Percentiles rank a stretch among this genome's conserved stretches.
Conservation (phyloP, 164 flowering plant species). For the Magnolia officinalis region DNA sequence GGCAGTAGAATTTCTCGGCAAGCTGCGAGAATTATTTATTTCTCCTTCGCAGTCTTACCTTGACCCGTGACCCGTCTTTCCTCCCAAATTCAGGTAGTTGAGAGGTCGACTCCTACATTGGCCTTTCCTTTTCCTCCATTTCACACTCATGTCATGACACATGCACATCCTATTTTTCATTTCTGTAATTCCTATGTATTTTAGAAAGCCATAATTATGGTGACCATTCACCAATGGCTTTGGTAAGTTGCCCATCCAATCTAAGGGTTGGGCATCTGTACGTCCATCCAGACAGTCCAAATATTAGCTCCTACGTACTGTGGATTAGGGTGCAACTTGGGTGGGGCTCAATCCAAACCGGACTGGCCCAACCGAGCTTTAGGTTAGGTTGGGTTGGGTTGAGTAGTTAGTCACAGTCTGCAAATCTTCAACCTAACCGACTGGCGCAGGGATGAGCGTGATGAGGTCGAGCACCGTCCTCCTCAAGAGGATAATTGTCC, state of each 20-base stretch:
- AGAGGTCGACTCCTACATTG: background rate
- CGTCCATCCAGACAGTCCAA: background rate
- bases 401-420: no score
- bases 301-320: no score
- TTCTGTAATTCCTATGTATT: no score
- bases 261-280: background rate
- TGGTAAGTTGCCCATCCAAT: background rate
- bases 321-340: no score
- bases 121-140: background rate
- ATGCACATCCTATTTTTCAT: background rate
- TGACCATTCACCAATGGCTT: background rate
- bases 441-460: no score
- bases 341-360: no score
- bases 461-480: no score
- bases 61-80: constrained; percentile 2
- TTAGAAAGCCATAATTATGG: background rate
- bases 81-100: background rate
- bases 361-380: no score
- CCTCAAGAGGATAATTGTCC: no score
- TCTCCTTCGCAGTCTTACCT: background rate
- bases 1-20: constrained; percentile 2
- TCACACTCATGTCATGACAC: background rate
- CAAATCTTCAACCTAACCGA: no score
- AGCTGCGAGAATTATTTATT: background rate
- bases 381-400: no score